Conservation (phyloP, 805 yeast species). For the Grigorovia jiainica region DNA sequence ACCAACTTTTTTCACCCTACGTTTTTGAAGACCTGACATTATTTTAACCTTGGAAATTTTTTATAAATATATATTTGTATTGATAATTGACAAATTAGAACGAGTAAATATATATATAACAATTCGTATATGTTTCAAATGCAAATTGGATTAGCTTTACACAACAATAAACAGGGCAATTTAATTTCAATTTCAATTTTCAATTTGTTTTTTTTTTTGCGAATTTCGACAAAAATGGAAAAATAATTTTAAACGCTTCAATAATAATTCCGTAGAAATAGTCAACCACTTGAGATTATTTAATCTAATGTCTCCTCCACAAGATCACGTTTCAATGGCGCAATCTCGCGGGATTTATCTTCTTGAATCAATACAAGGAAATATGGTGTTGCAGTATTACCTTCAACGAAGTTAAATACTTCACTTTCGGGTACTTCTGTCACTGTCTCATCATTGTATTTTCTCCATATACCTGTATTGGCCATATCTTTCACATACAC, state of each 20-base stretch:
- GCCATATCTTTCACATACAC: constrained; percentile 75
- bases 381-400: constrained; percentile 89
- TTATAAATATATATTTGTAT: no score
- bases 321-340: constrained; percentile 52
- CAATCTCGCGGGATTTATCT: constrained; percentile 45
- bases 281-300: neutral
- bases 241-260: neutral
- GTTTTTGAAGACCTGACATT: constrained; percentile 64
- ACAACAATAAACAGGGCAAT: no score
- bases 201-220: neutral
- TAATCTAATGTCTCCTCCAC: constrained; percentile 2
- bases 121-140: no score
- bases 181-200: no score
- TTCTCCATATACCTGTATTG: constrained; percentile 55
- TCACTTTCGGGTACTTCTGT: constrained; percentile 60
- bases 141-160: no score
- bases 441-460: constrained; percentile 94
- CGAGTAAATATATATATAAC: no score
- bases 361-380: constrained; percentile 76
- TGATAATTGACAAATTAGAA: no score
- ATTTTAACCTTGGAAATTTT: neutral
- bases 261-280: no score
- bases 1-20: constrained; percentile 48
- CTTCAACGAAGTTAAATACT: constrained; percentile 54
- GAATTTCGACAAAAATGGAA: neutral